phyloP scores from a whole-genome alignment of 768 basidiomycete genomes.

The Trametes elegans region DNA sequence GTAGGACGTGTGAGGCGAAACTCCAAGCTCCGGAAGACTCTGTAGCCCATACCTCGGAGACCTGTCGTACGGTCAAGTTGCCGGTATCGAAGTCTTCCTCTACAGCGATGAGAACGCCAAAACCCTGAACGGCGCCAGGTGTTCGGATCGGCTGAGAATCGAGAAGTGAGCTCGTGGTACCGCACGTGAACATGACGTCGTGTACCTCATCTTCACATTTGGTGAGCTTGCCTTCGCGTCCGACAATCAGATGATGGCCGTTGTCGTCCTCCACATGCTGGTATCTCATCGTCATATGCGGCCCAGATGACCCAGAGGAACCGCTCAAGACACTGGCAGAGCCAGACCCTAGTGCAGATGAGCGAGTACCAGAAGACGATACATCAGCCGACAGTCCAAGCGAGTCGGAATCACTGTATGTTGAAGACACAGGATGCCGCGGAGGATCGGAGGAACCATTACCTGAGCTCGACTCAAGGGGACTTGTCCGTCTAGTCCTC shows the following conservation, averaged over 20 bases:
- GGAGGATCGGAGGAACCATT: slow-evolving; percentile 12
- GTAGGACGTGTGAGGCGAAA: neutral
- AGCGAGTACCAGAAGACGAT: slow-evolving; percentile 1
- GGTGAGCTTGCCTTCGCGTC: slow-evolving; percentile 61
- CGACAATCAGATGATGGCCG: slow-evolving; percentile 69
- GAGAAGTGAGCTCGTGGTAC: neutral
- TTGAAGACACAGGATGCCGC: neutral
- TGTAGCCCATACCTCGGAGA: slow-evolving; percentile 59
- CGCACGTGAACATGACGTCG: neutral
- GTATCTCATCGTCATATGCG: slow-evolving; percentile 59
- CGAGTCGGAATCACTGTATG: neutral
- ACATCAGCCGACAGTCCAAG: slow-evolving; percentile 1
- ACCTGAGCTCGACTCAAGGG: neutral
- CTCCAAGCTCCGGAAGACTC: neutral
- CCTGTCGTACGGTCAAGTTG: slow-evolving; percentile 63
- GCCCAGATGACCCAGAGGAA: slow-evolving; percentile 28
- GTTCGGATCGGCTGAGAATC: slow-evolving; percentile 65
- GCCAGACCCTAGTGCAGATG: slow-evolving; percentile 1
- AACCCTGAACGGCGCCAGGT: slow-evolving; percentile 80
- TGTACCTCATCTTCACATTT: slow-evolving; percentile 73
- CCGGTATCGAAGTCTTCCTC: slow-evolving; percentile 56
- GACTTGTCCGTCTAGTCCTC: neutral
- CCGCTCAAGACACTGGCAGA: slow-evolving; percentile 16
- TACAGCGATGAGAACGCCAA: slow-evolving; percentile 75
- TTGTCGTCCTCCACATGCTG: slow-evolving; percentile 60